Percentiles rank a stretch among this genome's conserved stretches.
These are phyloP conservation scores for Neodidymelliopsis sp. DNA, from an alignment of 2,329 filamentous ascomycete species.

Conservation along the genomic window DNA sequence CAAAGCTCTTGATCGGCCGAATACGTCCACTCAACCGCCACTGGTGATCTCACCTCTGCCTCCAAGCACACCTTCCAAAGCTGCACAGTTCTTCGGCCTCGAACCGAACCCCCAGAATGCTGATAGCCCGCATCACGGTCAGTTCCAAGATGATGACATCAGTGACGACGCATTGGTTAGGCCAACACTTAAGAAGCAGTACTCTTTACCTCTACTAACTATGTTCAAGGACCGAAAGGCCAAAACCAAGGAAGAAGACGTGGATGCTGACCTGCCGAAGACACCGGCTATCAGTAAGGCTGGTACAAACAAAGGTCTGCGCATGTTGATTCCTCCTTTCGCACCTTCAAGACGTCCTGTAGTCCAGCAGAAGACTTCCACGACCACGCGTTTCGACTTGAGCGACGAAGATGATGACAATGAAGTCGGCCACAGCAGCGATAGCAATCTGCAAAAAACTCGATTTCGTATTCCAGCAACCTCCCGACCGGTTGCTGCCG, in stretches of 20 bases:
- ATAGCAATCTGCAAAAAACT: constrained; percentile 8
- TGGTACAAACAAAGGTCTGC: constrained; percentile 22
- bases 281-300: constrained; percentile 1
- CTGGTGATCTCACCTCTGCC: constrained; percentile 25
- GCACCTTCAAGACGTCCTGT: constrained; percentile 12
- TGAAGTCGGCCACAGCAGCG: constrained; percentile 19
- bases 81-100: constrained; percentile 31
- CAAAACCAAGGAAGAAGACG: constrained; percentile 21
- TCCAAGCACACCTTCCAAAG: constrained; percentile 31
- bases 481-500: constrained; percentile 4
- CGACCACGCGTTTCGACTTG: background rate
- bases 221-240: constrained; percentile 11
- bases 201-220: constrained; percentile 5
- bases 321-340: constrained; percentile 22
- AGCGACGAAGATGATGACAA: constrained; percentile 6
- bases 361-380: background rate
- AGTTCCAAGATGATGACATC: constrained; percentile 4
- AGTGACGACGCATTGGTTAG: constrained; percentile 13
- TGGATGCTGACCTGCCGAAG: constrained; percentile 14
- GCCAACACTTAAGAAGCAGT: constrained; percentile 6
- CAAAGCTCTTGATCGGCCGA: constrained; percentile 19
- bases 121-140: background rate
- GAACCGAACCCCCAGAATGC: background rate
- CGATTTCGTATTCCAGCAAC: constrained; percentile 1
- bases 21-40: constrained; percentile 8